A percentile compares a stretch with the other conserved stretches of the same genome.
These are phyloP conservation scores for Candida alai DNA, from an alignment of 805 yeast species.

Conservation along the genomic window DNA sequence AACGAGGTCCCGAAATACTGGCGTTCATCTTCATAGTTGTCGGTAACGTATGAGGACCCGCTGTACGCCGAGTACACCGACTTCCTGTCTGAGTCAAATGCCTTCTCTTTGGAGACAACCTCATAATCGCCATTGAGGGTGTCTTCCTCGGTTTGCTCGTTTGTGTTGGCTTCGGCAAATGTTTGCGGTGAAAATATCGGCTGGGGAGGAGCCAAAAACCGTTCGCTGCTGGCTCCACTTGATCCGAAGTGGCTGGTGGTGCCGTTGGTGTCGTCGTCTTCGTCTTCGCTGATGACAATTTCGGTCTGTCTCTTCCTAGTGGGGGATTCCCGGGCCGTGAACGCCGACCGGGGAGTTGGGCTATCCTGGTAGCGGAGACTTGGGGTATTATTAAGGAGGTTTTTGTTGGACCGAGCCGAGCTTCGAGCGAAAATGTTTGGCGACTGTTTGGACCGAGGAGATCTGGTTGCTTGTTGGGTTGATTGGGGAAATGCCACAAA, in stretches of 20 bases:
- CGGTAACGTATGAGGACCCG: constrained; percentile 27
- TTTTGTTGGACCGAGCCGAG: constrained; percentile 17
- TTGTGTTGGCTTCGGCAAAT: constrained; percentile 53
- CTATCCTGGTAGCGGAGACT: constrained; percentile 16
- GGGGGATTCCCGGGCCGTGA: constrained; percentile 71
- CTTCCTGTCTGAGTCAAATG: constrained; percentile 26
- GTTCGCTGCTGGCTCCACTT: constrained; percentile 39
- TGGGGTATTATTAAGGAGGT: constrained; percentile 25
- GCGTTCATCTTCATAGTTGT: constrained; percentile 21
- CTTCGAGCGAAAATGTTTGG: constrained; percentile 43
- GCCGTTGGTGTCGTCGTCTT: constrained; percentile 24
- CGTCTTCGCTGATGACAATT: constrained; percentile 42
- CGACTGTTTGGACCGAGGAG: constrained; percentile 27
- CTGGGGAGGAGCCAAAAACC: constrained; percentile 59
- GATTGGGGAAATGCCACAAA: constrained; percentile 30
- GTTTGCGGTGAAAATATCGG: constrained; percentile 63
- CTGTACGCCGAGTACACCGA: constrained; percentile 35
- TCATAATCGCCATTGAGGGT: constrained; percentile 24
- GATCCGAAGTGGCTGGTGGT: constrained; percentile 26
- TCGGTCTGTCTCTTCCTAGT: constrained; percentile 48
- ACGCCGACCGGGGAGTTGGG: constrained; percentile 60
- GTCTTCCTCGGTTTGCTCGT: constrained; percentile 22
- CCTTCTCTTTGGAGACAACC: constrained; percentile 33
- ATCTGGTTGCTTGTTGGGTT: constrained; percentile 16
- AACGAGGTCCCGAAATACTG: constrained; percentile 44